Percentiles rank a stretch among this genome's conserved stretches.
These are phyloP conservation scores for Rosa persica DNA, from an alignment of 306 rosid genomes.

Conservation along the genomic window DNA sequence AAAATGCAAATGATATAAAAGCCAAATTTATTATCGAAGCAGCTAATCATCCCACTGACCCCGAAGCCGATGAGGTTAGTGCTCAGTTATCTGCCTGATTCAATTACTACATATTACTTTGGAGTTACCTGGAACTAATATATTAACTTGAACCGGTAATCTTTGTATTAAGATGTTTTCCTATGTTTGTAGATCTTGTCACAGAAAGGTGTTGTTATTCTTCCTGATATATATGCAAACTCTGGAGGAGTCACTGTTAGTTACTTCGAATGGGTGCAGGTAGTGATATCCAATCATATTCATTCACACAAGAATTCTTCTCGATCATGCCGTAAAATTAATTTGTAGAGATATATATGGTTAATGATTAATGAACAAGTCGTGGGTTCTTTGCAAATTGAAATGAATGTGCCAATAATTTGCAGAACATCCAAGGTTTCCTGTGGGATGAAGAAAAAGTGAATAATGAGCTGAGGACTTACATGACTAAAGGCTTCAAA, in stretches of 20 bases:
- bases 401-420: not conserved
- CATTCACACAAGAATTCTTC: not conserved
- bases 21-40: conserved; percentile 91
- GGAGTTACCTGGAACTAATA: not conserved
- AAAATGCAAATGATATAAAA: conserved; percentile 73
- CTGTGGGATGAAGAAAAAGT: conserved; percentile 94
- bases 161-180: not conserved
- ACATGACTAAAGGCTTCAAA: conserved; percentile 85
- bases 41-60: conserved; percentile 94
- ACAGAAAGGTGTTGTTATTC: conserved; percentile 76
- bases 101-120: not conserved
- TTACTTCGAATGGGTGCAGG: conserved; percentile 99
- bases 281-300: conserved; percentile 9
- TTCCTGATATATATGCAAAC: conserved; percentile 95
- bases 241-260: conserved; percentile 98
- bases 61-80: conserved; percentile 91
- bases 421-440: conserved; percentile 97
- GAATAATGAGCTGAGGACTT: conserved; percentile 61
- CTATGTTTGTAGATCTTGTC: conserved; percentile 62
- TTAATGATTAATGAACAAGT: not conserved
- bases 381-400: not conserved
- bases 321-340: too few species aligned
- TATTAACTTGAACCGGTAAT: not conserved
- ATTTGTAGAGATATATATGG: not conserved
- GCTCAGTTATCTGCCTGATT: not conserved